These are phyloP conservation scores for Puccinia hordei DNA, from an alignment of 1,284 basidiomycete genomes.

Conservation along the genomic window DNA sequence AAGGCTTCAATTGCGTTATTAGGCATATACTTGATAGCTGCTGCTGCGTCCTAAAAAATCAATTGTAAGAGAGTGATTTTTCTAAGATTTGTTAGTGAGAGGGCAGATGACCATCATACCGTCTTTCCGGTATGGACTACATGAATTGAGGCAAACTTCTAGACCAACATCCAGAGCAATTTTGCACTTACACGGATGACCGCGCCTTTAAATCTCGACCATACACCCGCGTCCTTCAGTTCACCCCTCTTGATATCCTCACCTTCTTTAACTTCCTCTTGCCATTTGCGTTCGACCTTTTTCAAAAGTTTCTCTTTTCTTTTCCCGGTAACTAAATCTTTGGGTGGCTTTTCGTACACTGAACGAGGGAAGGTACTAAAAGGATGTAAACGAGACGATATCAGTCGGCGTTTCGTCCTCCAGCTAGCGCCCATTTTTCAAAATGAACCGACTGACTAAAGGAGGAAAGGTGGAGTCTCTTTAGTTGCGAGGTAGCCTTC, in stretches of 20 bases:
- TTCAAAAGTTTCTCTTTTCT: slow-evolving; percentile 38
- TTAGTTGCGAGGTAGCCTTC: slow-evolving; percentile 18
- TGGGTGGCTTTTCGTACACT: slow-evolving; percentile 32
- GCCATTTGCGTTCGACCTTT: slow-evolving; percentile 47
- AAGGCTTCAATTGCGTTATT: slow-evolving; percentile 32
- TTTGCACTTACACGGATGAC: slow-evolving; percentile 22
- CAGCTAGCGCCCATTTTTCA: neutral
- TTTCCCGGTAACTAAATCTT: slow-evolving; percentile 33
- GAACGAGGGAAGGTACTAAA: slow-evolving; percentile 44
- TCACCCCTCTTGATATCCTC: slow-evolving; percentile 43
- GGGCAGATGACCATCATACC: neutral
- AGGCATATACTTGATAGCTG: slow-evolving; percentile 36
- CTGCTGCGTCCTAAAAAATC: slow-evolving; percentile 24
- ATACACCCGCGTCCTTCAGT: slow-evolving; percentile 4
- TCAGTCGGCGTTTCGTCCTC: neutral
- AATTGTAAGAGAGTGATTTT: neutral
- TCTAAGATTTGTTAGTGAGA: neutral
- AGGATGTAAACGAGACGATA: neutral
- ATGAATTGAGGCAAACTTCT: neutral
- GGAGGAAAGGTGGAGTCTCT: slow-evolving; percentile 39
- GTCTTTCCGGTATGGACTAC: neutral
- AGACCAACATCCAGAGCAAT: neutral
- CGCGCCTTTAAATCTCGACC: slow-evolving; percentile 41
- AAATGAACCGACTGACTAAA: slow-evolving; percentile 30
- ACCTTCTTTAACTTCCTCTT: slow-evolving; percentile 49